phyloP scores from a whole-genome alignment of 148 eudicot species.

The Rhododendron kiyosumense region DNA sequence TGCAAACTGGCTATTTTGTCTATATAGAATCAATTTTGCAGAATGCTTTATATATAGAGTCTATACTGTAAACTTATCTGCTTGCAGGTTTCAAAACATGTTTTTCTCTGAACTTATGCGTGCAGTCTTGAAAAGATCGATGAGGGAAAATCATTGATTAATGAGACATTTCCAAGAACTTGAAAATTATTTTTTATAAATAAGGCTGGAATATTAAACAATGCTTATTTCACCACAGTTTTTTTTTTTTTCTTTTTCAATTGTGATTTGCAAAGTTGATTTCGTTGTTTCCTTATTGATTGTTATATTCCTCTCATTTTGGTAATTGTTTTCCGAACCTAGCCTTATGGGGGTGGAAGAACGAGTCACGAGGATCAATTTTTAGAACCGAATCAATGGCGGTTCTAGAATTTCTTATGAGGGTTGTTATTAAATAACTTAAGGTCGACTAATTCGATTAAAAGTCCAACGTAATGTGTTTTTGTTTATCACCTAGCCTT shows the following conservation, averaged over 20 bases:
- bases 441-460: too few relatives aligned
- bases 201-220: background rate
- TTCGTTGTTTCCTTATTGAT: background rate
- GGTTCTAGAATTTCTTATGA: too few relatives aligned
- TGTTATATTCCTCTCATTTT: background rate
- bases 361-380: too few relatives aligned
- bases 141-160: background rate
- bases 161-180: background rate
- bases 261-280: background rate
- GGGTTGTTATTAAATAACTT: too few relatives aligned
- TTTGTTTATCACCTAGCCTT: too few relatives aligned
- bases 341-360: background rate
- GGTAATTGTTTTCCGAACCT: background rate
- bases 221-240: background rate
- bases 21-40: background rate
- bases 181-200: background rate
- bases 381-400: too few relatives aligned
- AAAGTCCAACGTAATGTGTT: too few relatives aligned
- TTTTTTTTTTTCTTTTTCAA: too few relatives aligned
- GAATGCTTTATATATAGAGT: background rate
- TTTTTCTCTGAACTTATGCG: background rate
- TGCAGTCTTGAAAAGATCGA: background rate
- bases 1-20: background rate
- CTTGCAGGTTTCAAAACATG: background rate
- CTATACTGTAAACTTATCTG: background rate